Conservation (phyloP, 1,139 yeast species). For the Diutina mesorugosa region DNA sequence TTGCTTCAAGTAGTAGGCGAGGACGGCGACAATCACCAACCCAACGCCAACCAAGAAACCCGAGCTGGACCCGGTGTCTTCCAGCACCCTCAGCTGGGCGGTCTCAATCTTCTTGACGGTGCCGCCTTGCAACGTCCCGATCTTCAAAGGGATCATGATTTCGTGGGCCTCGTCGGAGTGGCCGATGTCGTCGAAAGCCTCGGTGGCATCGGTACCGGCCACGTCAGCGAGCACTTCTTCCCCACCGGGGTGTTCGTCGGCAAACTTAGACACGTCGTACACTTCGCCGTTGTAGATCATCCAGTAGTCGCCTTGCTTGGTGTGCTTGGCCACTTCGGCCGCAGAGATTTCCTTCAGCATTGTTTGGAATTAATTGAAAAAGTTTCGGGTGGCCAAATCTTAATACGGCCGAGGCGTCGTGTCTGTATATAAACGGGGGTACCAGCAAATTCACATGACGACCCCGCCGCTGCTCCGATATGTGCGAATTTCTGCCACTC, state of each 20-base stretch:
- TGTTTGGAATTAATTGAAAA: background rate
- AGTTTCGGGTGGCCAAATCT: background rate
- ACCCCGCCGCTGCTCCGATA: background rate
- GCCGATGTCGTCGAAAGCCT: constrained; percentile 90
- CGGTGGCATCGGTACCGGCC: constrained; percentile 91
- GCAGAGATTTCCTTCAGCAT: constrained; percentile 14
- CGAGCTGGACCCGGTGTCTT: background rate
- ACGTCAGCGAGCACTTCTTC: constrained; percentile 88
- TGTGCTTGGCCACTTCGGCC: constrained; percentile 73
- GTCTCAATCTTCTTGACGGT: constrained; percentile 5
- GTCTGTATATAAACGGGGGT: background rate
- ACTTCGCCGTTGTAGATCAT: constrained; percentile 84
- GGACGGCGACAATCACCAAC: background rate
- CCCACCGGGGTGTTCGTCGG: constrained; percentile 99
- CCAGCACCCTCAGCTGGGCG: background rate
- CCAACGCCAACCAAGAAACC: background rate
- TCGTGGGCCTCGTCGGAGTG: constrained; percentile 95
- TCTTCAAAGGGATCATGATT: constrained; percentile 48
- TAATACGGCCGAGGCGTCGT: background rate
- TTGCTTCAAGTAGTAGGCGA: background rate
- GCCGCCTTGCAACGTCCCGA: constrained; percentile 50
- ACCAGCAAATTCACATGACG: background rate
- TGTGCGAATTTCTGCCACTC: background rate
- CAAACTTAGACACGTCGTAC: constrained; percentile 69
- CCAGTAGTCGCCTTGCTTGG: constrained; percentile 73